phyloP scores from a whole-genome alignment of 768 basidiomycete species.

The Mycena venus region DNA sequence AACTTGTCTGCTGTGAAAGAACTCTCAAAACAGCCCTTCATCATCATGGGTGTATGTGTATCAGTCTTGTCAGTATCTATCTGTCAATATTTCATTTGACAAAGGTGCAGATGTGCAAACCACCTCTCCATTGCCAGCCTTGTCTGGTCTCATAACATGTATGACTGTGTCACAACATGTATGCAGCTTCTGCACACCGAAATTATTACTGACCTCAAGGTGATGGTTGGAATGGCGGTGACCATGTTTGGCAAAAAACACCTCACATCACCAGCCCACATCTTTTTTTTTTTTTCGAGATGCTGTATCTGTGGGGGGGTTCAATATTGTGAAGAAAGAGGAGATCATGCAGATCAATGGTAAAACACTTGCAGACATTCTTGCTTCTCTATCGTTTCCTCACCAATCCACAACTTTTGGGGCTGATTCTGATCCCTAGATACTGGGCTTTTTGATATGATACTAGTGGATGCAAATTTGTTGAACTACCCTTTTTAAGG shows the following conservation, averaged over 20 bases:
- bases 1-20: conserved; percentile 26
- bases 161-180: conserved; percentile 42
- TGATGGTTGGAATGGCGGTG: conserved; percentile 41
- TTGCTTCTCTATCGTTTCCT: too few species aligned
- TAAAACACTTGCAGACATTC: conserved; percentile 19
- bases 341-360: conserved; percentile 57
- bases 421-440: too few species aligned
- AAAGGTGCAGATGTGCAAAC: conserved; percentile 10
- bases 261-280: conserved; percentile 17
- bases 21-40: conserved; percentile 41
- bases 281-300: conserved; percentile 34
- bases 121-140: conserved; percentile 63
- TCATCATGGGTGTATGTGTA: too few species aligned
- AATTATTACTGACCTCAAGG: conserved; percentile 43
- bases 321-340: conserved; percentile 47
- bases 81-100: too few species aligned
- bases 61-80: too few species aligned
- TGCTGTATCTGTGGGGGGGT: conserved; percentile 68
- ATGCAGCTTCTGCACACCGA: conserved; percentile 40
- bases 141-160: conserved; percentile 57
- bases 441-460: too few species aligned
- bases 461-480: too few species aligned
- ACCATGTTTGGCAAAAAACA: conserved; percentile 5
- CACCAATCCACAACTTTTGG: too few species aligned
- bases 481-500: too few species aligned